phyloP scores from a whole-genome alignment of 73 alveolate species.

The Durusdinium trenchii region DNA sequence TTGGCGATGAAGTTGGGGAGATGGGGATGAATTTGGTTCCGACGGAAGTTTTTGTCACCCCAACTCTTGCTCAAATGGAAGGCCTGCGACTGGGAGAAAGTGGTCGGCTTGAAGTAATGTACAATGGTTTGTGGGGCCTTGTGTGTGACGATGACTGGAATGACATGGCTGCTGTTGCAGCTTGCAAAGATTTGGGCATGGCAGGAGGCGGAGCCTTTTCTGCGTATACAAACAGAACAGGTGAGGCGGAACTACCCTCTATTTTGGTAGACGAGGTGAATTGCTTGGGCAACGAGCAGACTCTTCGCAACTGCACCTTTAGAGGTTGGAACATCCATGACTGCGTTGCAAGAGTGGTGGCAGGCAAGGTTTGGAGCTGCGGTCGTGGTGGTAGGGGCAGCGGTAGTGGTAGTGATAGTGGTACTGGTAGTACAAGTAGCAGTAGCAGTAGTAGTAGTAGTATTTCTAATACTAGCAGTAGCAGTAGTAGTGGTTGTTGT shows the following conservation, averaged over 20 bases:
- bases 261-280: not conserved
- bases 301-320: not conserved
- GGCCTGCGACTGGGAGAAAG: too few relatives aligned
- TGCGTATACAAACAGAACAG: not conserved
- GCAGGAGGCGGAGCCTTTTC: not conserved
- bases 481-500: not conserved
- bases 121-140: not conserved
- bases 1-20: not conserved
- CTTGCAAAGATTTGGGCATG: not conserved
- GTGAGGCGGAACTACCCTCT: not conserved
- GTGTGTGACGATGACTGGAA: not conserved
- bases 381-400: not conserved
- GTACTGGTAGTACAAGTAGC: not conserved
- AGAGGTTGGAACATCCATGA: not conserved
- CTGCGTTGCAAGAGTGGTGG: not conserved
- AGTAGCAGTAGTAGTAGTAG: conserved; percentile 20
- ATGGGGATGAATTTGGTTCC: not conserved
- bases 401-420: not conserved
- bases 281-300: not conserved
- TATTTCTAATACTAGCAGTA: not conserved
- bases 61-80: not conserved
- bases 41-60: not conserved
- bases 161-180: not conserved
- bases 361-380: too few relatives aligned
- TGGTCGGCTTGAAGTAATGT: not conserved